A percentile compares a stretch with the other conserved stretches of the same genome.
Conservation (phyloP, 1,139 yeast genomes). For the Lodderomyces parapsilosis region DNA sequence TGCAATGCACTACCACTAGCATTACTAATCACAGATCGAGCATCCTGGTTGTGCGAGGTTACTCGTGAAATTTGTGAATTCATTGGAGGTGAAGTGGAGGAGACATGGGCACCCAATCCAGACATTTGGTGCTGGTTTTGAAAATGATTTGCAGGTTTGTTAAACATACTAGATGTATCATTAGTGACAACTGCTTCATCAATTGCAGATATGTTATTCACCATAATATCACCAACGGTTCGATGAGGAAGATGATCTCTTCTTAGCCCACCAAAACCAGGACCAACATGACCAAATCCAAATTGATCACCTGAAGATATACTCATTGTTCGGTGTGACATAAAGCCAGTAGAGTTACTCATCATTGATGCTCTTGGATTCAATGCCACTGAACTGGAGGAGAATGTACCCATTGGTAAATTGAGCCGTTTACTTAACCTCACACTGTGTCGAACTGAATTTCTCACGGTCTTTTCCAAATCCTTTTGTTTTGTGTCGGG, state of each 20-base stretch:
- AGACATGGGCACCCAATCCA: neutral
- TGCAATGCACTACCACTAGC: conserved; percentile 15
- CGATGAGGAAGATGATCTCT: conserved; percentile 25
- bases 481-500: conserved; percentile 78
- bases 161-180: conserved; percentile 23
- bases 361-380: conserved; percentile 19
- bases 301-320: conserved; percentile 22
- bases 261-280: conserved; percentile 3
- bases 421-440: conserved; percentile 49
- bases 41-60: conserved; percentile 11
- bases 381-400: conserved; percentile 15
- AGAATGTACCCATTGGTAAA: conserved; percentile 23
- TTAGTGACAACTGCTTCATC: conserved; percentile 50
- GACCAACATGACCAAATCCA: neutral
- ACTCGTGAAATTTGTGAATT: neutral
- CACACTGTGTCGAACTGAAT: conserved; percentile 76
- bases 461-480: conserved; percentile 76
- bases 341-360: conserved; percentile 23
- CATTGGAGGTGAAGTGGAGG: neutral
- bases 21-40: conserved; percentile 16
- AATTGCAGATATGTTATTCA: conserved; percentile 57
- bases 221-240: conserved; percentile 68
- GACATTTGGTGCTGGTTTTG: neutral
- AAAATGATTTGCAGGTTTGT: conserved; percentile 19
- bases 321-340: conserved; percentile 21